Percentiles rank a stretch among this genome's conserved stretches.
These are phyloP conservation scores for Solanum aculeatissimum DNA, from an alignment of 305 asterid species.

Conservation along the genomic window DNA sequence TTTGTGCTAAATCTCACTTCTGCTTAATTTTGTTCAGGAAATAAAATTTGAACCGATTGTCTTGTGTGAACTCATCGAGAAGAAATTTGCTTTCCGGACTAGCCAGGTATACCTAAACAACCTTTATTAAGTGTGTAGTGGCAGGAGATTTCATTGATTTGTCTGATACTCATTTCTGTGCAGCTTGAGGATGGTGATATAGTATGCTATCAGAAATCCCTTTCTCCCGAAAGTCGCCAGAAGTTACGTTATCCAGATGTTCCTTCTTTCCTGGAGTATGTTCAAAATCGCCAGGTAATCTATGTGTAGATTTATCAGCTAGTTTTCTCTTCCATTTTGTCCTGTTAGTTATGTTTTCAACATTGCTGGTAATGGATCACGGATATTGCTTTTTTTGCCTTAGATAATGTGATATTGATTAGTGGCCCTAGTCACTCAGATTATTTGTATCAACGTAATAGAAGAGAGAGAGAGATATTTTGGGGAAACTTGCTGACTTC, in stretches of 20 bases:
- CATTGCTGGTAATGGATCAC: not conserved
- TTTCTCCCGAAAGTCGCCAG: slow-evolving; percentile 22
- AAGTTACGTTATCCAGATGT: slow-evolving; percentile 34
- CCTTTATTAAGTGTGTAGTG: not conserved
- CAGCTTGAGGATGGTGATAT: slow-evolving; percentile 63
- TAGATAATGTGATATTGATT: not conserved
- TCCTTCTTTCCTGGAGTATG: slow-evolving; percentile 42
- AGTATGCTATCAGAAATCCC: slow-evolving; percentile 38
- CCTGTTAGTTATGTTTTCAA: not conserved
- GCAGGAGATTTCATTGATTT: not conserved
- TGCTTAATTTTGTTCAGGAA: slow-evolving; percentile 22
- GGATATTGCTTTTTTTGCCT: not conserved
- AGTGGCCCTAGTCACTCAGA: not conserved
- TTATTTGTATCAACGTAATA: not conserved
- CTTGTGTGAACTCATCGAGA: slow-evolving; percentile 31
- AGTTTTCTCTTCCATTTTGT: not conserved
- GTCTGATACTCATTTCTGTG: slow-evolving; percentile 6
- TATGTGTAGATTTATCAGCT: not conserved
- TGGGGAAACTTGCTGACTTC: not conserved
- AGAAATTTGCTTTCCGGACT: slow-evolving; percentile 18
- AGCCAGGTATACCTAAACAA: slow-evolving; percentile 16
- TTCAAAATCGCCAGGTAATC: slow-evolving; percentile 34
- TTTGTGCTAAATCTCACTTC: not conserved
- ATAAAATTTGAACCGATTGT: slow-evolving; percentile 27
- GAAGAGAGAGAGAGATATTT: not conserved